Evolutionary conservation across 2,329 filamentous ascomycete species (phyloP).

Genomic region (Beauveria caledonica): DNA sequence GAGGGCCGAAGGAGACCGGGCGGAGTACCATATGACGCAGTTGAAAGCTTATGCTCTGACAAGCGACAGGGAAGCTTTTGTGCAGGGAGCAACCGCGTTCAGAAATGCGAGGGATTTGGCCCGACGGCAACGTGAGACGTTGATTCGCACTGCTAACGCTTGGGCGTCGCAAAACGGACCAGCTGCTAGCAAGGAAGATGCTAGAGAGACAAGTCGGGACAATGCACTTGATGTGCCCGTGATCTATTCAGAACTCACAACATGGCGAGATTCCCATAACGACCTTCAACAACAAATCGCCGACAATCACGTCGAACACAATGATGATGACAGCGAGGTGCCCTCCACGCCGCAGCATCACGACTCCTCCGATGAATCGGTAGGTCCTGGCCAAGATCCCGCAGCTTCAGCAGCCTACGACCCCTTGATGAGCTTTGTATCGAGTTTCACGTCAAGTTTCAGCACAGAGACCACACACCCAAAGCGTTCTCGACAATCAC

Average conservation of each 20-base stretch:
- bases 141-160: conserved; percentile 24
- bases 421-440: neutral
- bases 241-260: neutral
- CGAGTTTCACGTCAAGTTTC: neutral
- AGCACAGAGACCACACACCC: too few species aligned
- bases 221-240: too few species aligned
- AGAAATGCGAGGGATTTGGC: conserved; percentile 32
- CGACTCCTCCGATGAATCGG: neutral
- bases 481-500: too few species aligned
- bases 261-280: neutral
- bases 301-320: too few species aligned
- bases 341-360: neutral
- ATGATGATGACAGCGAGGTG: neutral
- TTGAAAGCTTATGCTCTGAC: conserved; percentile 23
- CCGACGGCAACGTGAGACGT: conserved; percentile 25
- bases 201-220: too few species aligned
- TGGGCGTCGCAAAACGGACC: conserved; percentile 7
- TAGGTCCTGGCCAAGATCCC: neutral
- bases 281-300: neutral
- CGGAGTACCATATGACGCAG: conserved; percentile 34
- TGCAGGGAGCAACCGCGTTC: conserved; percentile 27
- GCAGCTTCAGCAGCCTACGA: neutral
- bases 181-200: too few species aligned
- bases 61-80: conserved; percentile 21
- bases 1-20: conserved; percentile 20